phyloP scores from a whole-genome alignment of 2,329 filamentous ascomycete species.

The Didymosphaeria variabile region DNA sequence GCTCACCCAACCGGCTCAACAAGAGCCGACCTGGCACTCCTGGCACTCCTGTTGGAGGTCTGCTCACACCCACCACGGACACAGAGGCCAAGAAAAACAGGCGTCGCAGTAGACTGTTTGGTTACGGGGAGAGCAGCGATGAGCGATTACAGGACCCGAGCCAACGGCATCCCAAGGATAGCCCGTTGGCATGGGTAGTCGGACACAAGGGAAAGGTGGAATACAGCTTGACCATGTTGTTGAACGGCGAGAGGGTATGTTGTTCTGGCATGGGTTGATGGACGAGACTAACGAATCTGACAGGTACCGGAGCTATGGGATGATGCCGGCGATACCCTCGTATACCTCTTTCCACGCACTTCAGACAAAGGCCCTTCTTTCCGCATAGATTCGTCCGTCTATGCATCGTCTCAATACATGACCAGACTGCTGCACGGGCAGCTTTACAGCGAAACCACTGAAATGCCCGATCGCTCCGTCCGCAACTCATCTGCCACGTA shows the following conservation, averaged over 20 bases:
- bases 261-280: not conserved
- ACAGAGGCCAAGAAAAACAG: constrained; percentile 43
- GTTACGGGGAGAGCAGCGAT: constrained; percentile 35
- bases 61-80: constrained; percentile 24
- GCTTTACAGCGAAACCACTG: constrained; percentile 52
- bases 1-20: constrained; percentile 33
- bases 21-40: constrained; percentile 38
- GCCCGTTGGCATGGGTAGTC: constrained; percentile 65
- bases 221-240: constrained; percentile 63
- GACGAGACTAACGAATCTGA: constrained; percentile 2
- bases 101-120: constrained; percentile 48
- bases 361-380: constrained; percentile 68
- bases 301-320: constrained; percentile 70
- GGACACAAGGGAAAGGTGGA: constrained; percentile 64
- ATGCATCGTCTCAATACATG: constrained; percentile 65
- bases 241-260: constrained; percentile 62
- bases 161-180: constrained; percentile 7
- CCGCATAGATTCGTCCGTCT: constrained; percentile 67
- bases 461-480: constrained; percentile 32
- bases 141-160: constrained; percentile 25
- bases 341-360: constrained; percentile 69
- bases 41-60: constrained; percentile 23
- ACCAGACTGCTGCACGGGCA: constrained; percentile 65
- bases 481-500: constrained; percentile 31
- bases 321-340: constrained; percentile 67